Base-by-base conservation (phyloP, 371 early-diverging fungal species). In the Circinella minor region DNA sequence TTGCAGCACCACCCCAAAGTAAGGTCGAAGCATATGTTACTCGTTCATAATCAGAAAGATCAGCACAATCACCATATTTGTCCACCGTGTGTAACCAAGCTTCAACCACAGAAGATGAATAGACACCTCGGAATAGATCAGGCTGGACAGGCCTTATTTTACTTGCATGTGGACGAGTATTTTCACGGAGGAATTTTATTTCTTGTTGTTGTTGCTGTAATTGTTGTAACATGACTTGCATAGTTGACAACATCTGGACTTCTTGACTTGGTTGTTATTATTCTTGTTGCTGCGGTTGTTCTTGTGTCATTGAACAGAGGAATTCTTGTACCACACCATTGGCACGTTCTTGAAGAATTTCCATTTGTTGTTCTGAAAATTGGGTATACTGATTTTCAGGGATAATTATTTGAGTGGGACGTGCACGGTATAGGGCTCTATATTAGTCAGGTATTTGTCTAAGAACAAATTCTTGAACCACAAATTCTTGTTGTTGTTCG, bases 1-100 rank as follows among this genome's bases (percentile, higher is more conserved):
- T 65, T 27, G 49, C 64, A 18, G 60, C 60, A 36, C 6, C 10
- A 17, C 5, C 60, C 9, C 60, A 37, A 8, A 60, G 60, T 10
- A 60, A 36, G 34, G 36, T 60, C 20, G 20, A 54, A 18, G 18
- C 60, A 36, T 60, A 60, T 13, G 60, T 60, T 18, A 60, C 60
- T 13, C 36, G 17, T 38, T 60, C 60, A 34, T 9, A 15, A 60
- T 60, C 27, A 27, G 14, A n/a, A 17, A 60, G 60, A 7, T 20
- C 60, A 60, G 54, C 54, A 54, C 15, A 60, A 6, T 60, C 60
- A 36, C 60, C 1, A 60, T 60, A 60, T 20, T 60, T 60, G 36
- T 60, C 11, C 7, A 60, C 60, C 17, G 60, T 60, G 6, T 60
- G 17, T 27, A 60, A 38, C 60, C 27, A 60, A 8, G 60, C 60